Evolutionary conservation across 2,329 filamentous ascomycete genomes (phyloP), one percentile per base, ranked within the genome.

Genomic region (Fusarium cyanostomum): DNA sequence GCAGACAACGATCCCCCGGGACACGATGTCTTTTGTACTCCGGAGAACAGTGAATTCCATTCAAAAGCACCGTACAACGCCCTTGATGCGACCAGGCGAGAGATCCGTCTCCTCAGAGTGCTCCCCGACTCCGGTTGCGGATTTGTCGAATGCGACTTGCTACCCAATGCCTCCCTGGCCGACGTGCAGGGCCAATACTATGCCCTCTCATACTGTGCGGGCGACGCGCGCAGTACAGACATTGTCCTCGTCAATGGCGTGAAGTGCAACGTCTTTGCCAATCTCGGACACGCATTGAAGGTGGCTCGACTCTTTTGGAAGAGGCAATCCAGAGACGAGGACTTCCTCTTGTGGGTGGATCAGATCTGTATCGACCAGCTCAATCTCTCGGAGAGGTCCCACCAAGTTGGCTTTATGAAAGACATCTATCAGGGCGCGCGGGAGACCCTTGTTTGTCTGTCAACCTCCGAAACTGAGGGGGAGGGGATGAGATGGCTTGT

Each of bases 321-420:
- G 11, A 35, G 4, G 0, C 15, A 43, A 1, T 3, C n/a, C 0
- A 1, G 11, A 1, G 8, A 31, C 5, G 1, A 12, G 2, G 39
- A 46, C 3, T 10, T 61, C 0, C 8, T 61, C 1, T 13, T 62
- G 1, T 62, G 59, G 59, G 45, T 38, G 0, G 59, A 62, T 18
- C 59, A 62, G 7, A 31, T 62, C 3, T 62, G 59, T 3, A 62
- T 62, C 16, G 56, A 62, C 2, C 59, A 62, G 10, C 15, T 15
- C 0, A 31, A 62, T 21, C 31, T 61, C 0, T 6, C 21, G 0
- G 59, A 62, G 9, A 38, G 59, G 26, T 62, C 56, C 1, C 59
- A 62, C 5, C 59, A 62, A 11, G 59, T 61, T 2, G 33, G 59
- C 0, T 61, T 62, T 3, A 62, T 62, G 59, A 56, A 31, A 1